phyloP scores from a whole-genome alignment of 169 alveolate genomes.

The Plasmodium reichenowi region DNA sequence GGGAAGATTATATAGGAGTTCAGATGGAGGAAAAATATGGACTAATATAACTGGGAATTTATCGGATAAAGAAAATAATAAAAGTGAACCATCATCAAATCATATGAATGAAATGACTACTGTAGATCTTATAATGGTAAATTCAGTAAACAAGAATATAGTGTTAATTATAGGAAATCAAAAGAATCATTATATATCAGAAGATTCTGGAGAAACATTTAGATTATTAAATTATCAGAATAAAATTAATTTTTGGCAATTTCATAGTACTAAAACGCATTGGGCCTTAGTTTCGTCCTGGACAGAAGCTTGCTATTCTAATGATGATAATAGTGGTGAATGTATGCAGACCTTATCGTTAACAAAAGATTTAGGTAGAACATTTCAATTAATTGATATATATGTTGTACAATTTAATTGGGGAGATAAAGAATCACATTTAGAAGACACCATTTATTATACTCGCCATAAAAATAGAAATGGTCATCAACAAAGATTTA shows the following conservation, averaged over 20 bases:
- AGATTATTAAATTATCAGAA: constrained; percentile 84
- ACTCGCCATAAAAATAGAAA: constrained; percentile 84
- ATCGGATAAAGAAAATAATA: constrained; percentile 65
- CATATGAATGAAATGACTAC: constrained; percentile 48
- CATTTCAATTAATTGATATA: constrained; percentile 85
- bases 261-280: constrained; percentile 88
- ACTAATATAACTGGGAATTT: constrained; percentile 85
- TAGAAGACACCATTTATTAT: constrained; percentile 82
- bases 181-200: constrained; percentile 83
- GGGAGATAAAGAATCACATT: constrained; percentile 88
- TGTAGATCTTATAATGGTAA: constrained; percentile 85
- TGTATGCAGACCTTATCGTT: constrained; percentile 91
- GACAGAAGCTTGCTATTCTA: constrained; percentile 88
- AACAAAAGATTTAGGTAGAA: constrained; percentile 91
- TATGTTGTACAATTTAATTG: constrained; percentile 94
- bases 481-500: constrained; percentile 91
- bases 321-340: constrained; percentile 82
- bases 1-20: constrained; percentile 88
- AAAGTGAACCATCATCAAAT: constrained; percentile 18
- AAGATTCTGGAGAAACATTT: constrained; percentile 86
- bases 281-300: constrained; percentile 91
- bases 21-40: constrained; percentile 91
- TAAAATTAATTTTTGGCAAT: constrained; percentile 86
- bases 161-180: constrained; percentile 86
- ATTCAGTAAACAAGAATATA: constrained; percentile 85